Evolutionary conservation across 2,329 filamentous ascomycete genomes (phyloP), one percentile per base, ranked within the genome.

Genomic region (Penicillium sp.): DNA sequence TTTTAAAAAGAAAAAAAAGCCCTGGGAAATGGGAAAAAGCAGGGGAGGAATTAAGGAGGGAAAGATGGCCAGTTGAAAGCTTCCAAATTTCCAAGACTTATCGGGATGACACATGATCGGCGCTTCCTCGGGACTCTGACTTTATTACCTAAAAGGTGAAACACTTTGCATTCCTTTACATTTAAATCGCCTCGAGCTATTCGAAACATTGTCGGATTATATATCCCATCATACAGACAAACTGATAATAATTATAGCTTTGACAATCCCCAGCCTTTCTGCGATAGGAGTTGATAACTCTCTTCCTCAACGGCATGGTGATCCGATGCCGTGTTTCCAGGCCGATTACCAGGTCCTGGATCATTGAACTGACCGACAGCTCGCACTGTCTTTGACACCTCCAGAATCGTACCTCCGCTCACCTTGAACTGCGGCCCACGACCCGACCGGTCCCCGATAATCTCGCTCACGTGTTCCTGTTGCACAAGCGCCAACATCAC

Each of bases 401-500:
- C 84, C 40, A 86, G 63, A 16, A 85, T 76, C 16, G 76, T 80
- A 0, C 82, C 81, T 3, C 79, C 82, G 2, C 66, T 67, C 40
- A 84, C 66, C 3, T 57, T 62, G 49, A 71, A 74, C 40, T 68
- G 66, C 7, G 55, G 61, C 2, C 66, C 72, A 22, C 60, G 60
- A n/a, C 68, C 68, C 10, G 63, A 61, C 35, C 62, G 64, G 55
- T 74, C 67, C 3, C 71, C 71, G 48, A 71, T 73, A 22, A 66
- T 69, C 56, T 71, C 66, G 55, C 69, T 69, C 22, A 78, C 70
- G 31, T 76, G 72, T 5, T 78, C 71, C 44, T 82, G 79, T 58
- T 82, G 79, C 37, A 84, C 70, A 55, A 82, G 78, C 38, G 77
- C 74, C 54, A 85, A 58, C 83, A 87, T 86, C 2, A 80, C 81